Percentiles rank a stretch among this genome's conserved stretches.
Conservation (phyloP, 2,329 filamentous ascomycete genomes). For the Venturiaceae sp. region DNA sequence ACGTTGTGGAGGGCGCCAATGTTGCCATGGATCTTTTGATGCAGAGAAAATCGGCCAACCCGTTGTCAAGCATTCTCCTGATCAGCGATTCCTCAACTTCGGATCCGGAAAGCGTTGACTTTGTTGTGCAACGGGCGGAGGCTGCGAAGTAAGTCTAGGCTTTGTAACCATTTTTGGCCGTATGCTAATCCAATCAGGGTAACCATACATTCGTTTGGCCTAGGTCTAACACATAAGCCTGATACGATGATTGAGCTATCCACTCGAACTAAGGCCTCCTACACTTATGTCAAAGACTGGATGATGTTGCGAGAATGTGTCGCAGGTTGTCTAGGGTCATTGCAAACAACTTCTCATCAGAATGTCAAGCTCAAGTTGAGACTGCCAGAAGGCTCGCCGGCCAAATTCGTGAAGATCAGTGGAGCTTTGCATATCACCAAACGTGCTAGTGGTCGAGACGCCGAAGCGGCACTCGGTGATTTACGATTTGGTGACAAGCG, state of each 20-base stretch:
- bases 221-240: conserved; percentile 94
- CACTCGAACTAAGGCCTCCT: conserved; percentile 89
- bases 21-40: conserved; percentile 97
- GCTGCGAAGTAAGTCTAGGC: conserved; percentile 70
- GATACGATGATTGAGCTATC: conserved; percentile 98
- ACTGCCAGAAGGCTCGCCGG: conserved; percentile 89
- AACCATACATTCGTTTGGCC: conserved; percentile 89
- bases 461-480: conserved; percentile 85
- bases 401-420: conserved; percentile 98
- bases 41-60: conserved; percentile 94
- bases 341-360: conserved; percentile 94
- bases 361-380: conserved; percentile 94
- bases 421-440: conserved; percentile 94
- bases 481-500: conserved; percentile 90
- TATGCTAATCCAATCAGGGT: conserved; percentile 47
- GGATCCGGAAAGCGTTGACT: conserved; percentile 91
- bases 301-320: conserved; percentile 99
- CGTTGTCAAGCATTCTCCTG: conserved; percentile 86
- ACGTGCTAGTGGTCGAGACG: conserved; percentile 86
- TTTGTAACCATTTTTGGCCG: conserved; percentile 4
- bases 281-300: conserved; percentile 99
- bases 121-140: conserved; percentile 92
- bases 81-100: conserved; percentile 97
- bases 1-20: conserved; percentile 95
- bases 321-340: conserved; percentile 80